Base-by-base conservation (phyloP, 1,284 basidiomycete species). In the Trichosporon sp. region DNA sequence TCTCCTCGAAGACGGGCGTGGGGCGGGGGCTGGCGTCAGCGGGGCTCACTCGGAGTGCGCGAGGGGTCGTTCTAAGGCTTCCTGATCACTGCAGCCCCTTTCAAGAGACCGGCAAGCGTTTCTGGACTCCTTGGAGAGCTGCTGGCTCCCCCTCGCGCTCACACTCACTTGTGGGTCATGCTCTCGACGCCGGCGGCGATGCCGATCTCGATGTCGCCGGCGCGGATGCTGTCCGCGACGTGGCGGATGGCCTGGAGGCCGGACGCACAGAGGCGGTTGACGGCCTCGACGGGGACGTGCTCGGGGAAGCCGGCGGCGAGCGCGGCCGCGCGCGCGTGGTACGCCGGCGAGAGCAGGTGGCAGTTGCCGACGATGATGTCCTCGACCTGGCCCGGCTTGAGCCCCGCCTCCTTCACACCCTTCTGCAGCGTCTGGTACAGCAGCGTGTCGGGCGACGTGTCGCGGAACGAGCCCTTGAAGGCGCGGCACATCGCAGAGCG, bases 231-330 rank as follows among this genome's bases (percentile, higher is more conserved):
- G 80, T 94, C 90, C 1, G 92, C 91, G 64, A 95, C 88, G 62
- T 87, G 72, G 9, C 72, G 68, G 47, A 69, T 44, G 1, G 92
- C 90, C 56, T 91, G 89, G 56, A 95, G 86, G 32, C 93, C 93
- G 0, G 91, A 92, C 1, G 91, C 90, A 79, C 92, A 94, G 21
- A 93, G 85, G 60, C 92, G 86, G 79, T 94, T 94, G 62, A 93
- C 88, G n/a, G 90, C 88, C 11, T 89, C 88, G 60, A 90, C 88
- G 13, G 93, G 91, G 2, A 92, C 89, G 62, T 87, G 83, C 66
- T 89, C 70, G 15, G 72, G 72, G 64, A 72, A 69, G 18, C 72
- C 72, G 6, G 72, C 72, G 6, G 72, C 72, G 38, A 72, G 67
- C 11, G 72, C 65, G n/a, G 72, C 69, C 0, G 72, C 72, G 60